These are phyloP conservation scores for Colletotrichum musae DNA, from an alignment of 2,329 filamentous ascomycete species.

Conservation along the genomic window DNA sequence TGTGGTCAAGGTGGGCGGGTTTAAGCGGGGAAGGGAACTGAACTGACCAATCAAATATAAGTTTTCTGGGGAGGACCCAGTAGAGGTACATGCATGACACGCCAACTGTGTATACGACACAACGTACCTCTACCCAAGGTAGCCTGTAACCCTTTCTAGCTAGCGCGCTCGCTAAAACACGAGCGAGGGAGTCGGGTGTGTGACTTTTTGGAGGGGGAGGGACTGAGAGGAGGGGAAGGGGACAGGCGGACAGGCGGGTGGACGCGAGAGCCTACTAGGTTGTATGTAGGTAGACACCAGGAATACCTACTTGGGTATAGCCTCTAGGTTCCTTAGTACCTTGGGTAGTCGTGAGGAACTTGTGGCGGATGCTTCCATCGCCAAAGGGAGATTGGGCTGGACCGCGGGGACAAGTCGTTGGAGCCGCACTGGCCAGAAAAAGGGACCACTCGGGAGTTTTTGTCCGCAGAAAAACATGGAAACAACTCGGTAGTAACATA, in stretches of 20 bases:
- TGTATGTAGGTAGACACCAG: too few relatives aligned
- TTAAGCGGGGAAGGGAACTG: constrained; percentile 37
- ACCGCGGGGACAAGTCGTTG: neutral
- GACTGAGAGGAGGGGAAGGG: neutral
- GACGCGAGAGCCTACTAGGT: neutral
- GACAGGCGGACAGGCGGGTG: neutral
- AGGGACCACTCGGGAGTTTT: constrained; percentile 24
- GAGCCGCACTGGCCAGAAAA: neutral
- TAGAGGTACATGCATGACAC: constrained; percentile 36
- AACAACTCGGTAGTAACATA: constrained; percentile 3
- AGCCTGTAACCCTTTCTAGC: constrained; percentile 19
- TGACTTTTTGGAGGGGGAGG: constrained; percentile 22
- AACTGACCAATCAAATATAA: constrained; percentile 31
- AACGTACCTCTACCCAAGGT: constrained; percentile 35
- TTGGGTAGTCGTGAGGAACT: too few relatives aligned
- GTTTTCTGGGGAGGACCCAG: neutral
- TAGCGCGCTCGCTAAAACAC: constrained; percentile 36
- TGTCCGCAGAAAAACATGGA: constrained; percentile 27
- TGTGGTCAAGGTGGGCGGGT: constrained; percentile 12
- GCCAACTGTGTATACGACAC: constrained; percentile 27
- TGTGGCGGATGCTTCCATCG: too few relatives aligned
- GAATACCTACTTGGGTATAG: too few relatives aligned
- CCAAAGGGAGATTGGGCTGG: neutral
- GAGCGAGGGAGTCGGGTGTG: constrained; percentile 34
- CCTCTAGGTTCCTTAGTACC: too few relatives aligned